Evolutionary conservation across 352 stramenopile genomes (phyloP).

Genomic region (Phytophthora pinifolia): DNA sequence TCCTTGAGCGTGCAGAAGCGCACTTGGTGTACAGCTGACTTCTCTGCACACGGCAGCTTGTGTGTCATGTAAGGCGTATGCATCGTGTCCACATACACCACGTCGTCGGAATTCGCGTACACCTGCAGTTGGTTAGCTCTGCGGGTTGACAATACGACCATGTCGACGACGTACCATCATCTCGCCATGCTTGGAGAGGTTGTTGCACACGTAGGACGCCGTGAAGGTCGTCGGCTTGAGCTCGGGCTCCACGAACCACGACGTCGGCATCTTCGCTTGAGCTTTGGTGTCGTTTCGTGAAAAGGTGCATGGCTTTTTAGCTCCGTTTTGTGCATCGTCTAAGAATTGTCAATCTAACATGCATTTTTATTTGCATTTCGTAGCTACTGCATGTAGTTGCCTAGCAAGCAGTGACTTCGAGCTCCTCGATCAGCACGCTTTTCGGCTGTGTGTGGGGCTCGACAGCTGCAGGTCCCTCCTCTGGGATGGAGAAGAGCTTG

Average conservation of each 20-base stretch:
- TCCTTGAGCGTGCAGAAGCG: conserved; percentile 53
- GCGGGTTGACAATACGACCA: conserved; percentile 6
- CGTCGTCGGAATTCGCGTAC: conserved; percentile 51
- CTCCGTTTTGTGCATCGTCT: no score
- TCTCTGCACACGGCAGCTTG: conserved; percentile 48
- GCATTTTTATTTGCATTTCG: conserved; percentile 22
- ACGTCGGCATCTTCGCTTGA: conserved; percentile 33
- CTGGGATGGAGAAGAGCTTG: conserved; percentile 25
- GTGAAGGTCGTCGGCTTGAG: conserved; percentile 44
- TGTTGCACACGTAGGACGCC: conserved; percentile 55
- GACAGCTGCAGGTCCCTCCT: conserved; percentile 14
- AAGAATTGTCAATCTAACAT: conserved; percentile 16
- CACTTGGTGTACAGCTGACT: conserved; percentile 63
- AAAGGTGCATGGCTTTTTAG: no score
- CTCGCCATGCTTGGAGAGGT: conserved; percentile 51
- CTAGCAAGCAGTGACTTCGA: conserved; percentile 21
- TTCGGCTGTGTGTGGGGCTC: conserved; percentile 11
- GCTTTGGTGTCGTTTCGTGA: not conserved
- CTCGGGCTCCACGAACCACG: conserved; percentile 50
- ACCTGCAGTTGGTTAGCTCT: conserved; percentile 22
- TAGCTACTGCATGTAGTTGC: no score
- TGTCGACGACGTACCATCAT: conserved; percentile 30
- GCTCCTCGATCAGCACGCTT: conserved; percentile 33
- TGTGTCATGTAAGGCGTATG: conserved; percentile 40
- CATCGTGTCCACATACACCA: conserved; percentile 43